A percentile compares a stretch with the other conserved stretches of the same genome.
These are phyloP conservation scores for Arthroderma uncinatum DNA, from an alignment of 2,329 filamentous ascomycete species.

Conservation along the genomic window DNA sequence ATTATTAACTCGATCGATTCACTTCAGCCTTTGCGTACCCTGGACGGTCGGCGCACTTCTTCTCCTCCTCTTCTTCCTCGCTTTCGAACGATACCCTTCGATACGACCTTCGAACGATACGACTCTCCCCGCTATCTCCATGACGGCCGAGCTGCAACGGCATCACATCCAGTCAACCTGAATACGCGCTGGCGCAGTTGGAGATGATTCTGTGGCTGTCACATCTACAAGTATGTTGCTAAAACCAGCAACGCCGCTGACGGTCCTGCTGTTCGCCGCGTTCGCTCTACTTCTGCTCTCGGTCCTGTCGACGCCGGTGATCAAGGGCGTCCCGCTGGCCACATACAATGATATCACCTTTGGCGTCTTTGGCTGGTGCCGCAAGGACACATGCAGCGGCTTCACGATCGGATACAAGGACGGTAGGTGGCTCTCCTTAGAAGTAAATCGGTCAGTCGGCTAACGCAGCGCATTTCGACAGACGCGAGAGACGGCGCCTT, in stretches of 20 bases:
- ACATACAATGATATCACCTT: slow-evolving; percentile 66
- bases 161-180: too few relatives aligned
- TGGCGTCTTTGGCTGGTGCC: slow-evolving; percentile 87
- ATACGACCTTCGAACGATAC: too few relatives aligned
- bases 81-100: too few relatives aligned
- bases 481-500: slow-evolving; percentile 37
- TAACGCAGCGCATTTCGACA: too few relatives aligned
- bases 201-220: neutral
- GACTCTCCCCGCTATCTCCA: too few relatives aligned
- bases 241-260: slow-evolving; percentile 82
- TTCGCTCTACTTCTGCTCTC: slow-evolving; percentile 78
- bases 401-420: slow-evolving; percentile 78
- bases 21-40: neutral
- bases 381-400: slow-evolving; percentile 51
- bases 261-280: slow-evolving; percentile 70
- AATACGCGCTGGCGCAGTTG: neutral
- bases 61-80: neutral
- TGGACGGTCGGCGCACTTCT: neutral
- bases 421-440: slow-evolving; percentile 48
- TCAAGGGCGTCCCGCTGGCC: slow-evolving; percentile 73
- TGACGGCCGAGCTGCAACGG: too few relatives aligned
- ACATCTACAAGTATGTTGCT: slow-evolving; percentile 49
- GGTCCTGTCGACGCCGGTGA: slow-evolving; percentile 81
- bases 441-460: too few relatives aligned
- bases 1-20: neutral